phyloP scores from a whole-genome alignment of 148 eudicot species.

The Tetragonia tetragonoides region DNA sequence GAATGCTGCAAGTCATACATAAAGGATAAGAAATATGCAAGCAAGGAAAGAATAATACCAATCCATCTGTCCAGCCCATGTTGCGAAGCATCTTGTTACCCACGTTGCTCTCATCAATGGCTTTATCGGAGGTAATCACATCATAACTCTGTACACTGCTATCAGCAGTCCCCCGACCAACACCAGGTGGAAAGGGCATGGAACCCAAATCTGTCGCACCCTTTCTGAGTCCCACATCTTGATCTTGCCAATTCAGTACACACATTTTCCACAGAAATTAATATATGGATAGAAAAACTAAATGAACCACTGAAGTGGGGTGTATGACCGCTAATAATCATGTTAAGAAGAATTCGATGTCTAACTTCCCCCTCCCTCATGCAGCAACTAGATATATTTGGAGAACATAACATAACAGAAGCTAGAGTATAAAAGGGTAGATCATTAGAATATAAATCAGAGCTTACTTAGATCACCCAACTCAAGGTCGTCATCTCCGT shows the following conservation, averaged over 20 bases:
- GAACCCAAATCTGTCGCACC: constrained; percentile 55
- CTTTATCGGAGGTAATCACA: constrained; percentile 76
- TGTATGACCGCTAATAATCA: constrained; percentile 9
- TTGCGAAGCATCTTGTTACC: constrained; percentile 98
- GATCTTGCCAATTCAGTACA: constrained; percentile 68
- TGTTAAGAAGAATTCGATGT: constrained; percentile 4
- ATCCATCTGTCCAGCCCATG: constrained; percentile 99
- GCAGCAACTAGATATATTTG: not conserved
- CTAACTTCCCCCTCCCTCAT: constrained; percentile 7
- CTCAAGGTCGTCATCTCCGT: constrained; percentile 59
- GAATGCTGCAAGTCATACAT: not conserved
- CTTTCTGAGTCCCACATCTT: constrained; percentile 65
- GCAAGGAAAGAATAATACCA: constrained; percentile 58
- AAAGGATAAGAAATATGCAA: constrained; percentile 14
- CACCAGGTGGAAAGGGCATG: constrained; percentile 99
- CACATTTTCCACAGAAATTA: constrained; percentile 57
- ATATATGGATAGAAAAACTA: constrained; percentile 28
- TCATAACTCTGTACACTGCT: constrained; percentile 59
- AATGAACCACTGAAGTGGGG: constrained; percentile 33
- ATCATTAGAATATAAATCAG: constrained; percentile 13
- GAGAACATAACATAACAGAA: not conserved
- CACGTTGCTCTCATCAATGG: constrained; percentile 93
- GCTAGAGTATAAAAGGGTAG: not conserved
- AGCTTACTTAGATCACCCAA: constrained; percentile 77
- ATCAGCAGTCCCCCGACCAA: constrained; percentile 59